Evolutionary conservation across 805 yeast species (phyloP), one percentile per base, ranked within the genome.

Genomic region (Teunomyces tritomae): DNA sequence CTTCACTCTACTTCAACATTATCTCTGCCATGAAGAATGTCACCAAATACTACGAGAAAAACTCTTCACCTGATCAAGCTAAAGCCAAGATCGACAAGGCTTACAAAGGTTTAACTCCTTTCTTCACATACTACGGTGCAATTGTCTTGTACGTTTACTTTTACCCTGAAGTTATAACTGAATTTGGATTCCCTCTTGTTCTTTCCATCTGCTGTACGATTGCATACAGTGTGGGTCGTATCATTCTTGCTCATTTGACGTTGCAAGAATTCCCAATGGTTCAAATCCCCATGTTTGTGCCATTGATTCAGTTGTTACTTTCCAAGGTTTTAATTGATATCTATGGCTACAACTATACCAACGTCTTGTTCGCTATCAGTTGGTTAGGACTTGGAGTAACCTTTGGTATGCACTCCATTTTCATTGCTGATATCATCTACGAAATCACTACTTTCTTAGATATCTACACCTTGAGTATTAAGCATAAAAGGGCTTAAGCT

Each of bases 141-240:
- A 73, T 85, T 4, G 67, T 77, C 28, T 43, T 74, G 4, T 68
- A 85, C 61, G 62, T 77, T 11, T 58, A 74, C 46, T 61, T 78
- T 16, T 77, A 79, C 62, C 83, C 91, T 6, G 70, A 75, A 16
- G 67, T 81, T 24, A 62, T 88, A 39, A 51, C 64, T 28, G 55
- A 54, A 2, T 68, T 68, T 54, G 74, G 78, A 1, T 65, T 78
- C 44, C 86, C 95, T 29, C 75, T 85, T 54, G 70, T 84, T 17
- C 60, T 86, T 41, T 79, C 91, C 27, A 82, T 87, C 58, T 95
- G 96, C 1, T 74, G 85, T 44, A 78, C 87, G 1, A 68, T 86
- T 55, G 96, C 98, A 0, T 85, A 87, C 59, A 74, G 82, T 3
- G 97, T 92, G n/a, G 97, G 97, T 4, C 80, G 94, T 62, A 89